Evolutionary conservation across 768 basidiomycete genomes (phyloP).

Genomic region (Suillus brevipes): DNA sequence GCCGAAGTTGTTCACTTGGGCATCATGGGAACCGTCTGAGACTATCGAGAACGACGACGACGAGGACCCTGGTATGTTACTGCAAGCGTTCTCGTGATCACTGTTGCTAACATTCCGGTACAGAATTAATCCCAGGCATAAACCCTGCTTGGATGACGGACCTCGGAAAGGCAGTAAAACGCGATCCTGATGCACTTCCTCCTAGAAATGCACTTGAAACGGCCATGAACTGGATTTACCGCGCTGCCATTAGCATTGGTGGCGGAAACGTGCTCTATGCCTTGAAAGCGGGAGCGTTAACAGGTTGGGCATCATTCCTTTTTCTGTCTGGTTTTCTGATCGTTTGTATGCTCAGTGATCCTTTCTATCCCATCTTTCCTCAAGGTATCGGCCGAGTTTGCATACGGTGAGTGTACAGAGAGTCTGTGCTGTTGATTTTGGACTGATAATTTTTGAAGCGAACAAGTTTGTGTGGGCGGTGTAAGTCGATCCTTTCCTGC

Average conservation of each 20-base stretch:
- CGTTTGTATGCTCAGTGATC: constrained; percentile 39
- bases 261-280: constrained; percentile 68
- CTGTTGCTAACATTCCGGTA: neutral
- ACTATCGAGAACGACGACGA: constrained; percentile 53
- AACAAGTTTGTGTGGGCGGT: constrained; percentile 73
- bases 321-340: neutral
- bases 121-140: constrained; percentile 60
- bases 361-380: constrained; percentile 63
- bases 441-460: constrained; percentile 34
- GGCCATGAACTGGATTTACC: constrained; percentile 47
- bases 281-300: constrained; percentile 67
- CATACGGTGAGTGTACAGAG: constrained; percentile 50
- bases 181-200: constrained; percentile 77
- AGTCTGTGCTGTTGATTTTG: constrained; percentile 10
- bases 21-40: constrained; percentile 47
- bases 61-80: constrained; percentile 58
- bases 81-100: too few species aligned
- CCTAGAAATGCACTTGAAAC: constrained; percentile 60
- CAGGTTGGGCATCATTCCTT: constrained; percentile 39
- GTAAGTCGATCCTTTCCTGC: constrained; percentile 36
- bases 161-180: constrained; percentile 53
- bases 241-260: constrained; percentile 39
- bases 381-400: constrained; percentile 52
- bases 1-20: constrained; percentile 41
- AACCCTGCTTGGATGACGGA: constrained; percentile 44